Percentiles rank a stretch among this genome's conserved stretches.
These are phyloP conservation scores for Glycine soja DNA, from an alignment of 306 rosid genomes.

Conservation along the genomic window DNA sequence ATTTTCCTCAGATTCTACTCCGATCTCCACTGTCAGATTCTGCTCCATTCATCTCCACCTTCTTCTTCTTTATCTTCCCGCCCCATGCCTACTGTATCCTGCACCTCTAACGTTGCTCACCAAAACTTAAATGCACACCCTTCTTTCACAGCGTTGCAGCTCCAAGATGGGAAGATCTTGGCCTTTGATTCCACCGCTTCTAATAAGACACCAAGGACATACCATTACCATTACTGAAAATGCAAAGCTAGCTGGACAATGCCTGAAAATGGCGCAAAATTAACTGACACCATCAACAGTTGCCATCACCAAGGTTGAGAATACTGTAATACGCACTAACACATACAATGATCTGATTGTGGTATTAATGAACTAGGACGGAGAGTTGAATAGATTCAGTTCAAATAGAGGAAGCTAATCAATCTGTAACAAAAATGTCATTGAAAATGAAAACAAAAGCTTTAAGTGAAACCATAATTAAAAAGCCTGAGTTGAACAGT, in stretches of 20 bases:
- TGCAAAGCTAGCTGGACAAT: too few relatives aligned
- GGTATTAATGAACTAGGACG: too few relatives aligned
- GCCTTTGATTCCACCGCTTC: slow-evolving; percentile 51
- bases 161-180: slow-evolving; percentile 58
- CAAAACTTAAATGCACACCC: slow-evolving; percentile 37
- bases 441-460: too few relatives aligned
- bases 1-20: too few relatives aligned
- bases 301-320: neutral
- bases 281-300: neutral
- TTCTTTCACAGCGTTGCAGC: slow-evolving; percentile 25
- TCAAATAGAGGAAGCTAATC: neutral
- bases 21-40: too few relatives aligned
- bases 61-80: slow-evolving; percentile 46
- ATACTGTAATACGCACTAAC: neutral
- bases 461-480: too few relatives aligned
- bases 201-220: too few relatives aligned
- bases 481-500: neutral
- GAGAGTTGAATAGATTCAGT: neutral
- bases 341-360: too few relatives aligned
- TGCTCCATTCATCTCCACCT: slow-evolving; percentile 65
- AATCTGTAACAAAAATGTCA: too few relatives aligned
- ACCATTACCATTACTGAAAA: too few relatives aligned
- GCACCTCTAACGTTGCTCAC: slow-evolving; percentile 28
- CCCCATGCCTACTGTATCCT: slow-evolving; percentile 43
- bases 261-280: too few relatives aligned